Evolutionary conservation across 83 land plant genomes (phyloP).

Genomic region (Larix sibirica): DNA sequence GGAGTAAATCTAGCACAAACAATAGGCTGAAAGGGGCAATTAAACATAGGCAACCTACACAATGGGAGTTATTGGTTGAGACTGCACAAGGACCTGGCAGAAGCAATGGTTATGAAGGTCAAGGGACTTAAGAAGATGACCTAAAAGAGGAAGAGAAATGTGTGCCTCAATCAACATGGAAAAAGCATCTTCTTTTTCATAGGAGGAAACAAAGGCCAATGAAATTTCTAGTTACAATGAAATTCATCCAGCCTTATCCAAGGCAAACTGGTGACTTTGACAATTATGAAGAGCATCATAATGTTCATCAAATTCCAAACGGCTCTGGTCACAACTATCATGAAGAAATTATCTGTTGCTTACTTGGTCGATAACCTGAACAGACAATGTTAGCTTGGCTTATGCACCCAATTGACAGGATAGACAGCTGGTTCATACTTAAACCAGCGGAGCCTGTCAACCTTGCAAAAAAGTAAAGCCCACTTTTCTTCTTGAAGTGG

Average conservation of each 20-base stretch:
- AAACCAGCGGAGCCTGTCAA: constrained; percentile 10
- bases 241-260: too few relatives aligned
- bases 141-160: too few relatives aligned
- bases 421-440: background rate
- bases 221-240: too few relatives aligned
- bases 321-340: constrained; percentile 8
- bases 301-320: background rate
- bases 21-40: constrained; percentile 9
- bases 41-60: background rate
- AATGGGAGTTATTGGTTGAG: too few relatives aligned
- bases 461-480: constrained; percentile 17
- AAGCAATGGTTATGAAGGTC: too few relatives aligned
- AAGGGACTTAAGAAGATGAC: too few relatives aligned
- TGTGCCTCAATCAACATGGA: too few relatives aligned
- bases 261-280: too few relatives aligned
- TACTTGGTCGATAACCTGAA: constrained; percentile 6
- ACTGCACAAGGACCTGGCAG: too few relatives aligned
- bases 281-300: too few relatives aligned
- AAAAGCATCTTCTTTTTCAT: too few relatives aligned
- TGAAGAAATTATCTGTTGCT: background rate
- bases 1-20: background rate
- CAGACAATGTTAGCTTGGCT: constrained; percentile 18
- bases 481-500: constrained; percentile 14
- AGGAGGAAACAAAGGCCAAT: too few relatives aligned
- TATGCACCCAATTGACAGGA: constrained; percentile 14